Base-by-base conservation (phyloP, 768 basidiomycete genomes). In the Xerocomellus amylosporus region DNA sequence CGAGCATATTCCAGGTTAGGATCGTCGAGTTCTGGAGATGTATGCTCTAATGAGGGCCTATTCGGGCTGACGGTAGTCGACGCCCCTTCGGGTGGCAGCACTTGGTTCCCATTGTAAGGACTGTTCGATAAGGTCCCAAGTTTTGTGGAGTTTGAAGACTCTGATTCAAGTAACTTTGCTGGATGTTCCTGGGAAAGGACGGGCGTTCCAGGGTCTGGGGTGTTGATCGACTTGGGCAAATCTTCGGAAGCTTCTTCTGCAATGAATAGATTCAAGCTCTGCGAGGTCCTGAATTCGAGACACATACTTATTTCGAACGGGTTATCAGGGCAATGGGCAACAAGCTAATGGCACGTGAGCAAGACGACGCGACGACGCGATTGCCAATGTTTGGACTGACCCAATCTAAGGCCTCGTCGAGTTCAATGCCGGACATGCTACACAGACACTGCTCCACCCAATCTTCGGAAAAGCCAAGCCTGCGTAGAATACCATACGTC, bases 341-440 rank as follows among this genome's bases (percentile, higher is more conserved):
- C 82, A 34, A 93, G 76, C 92, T 93, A 22, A 39, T 30, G 17
- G 19, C 28, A 38, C 22, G n/a, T 67, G 41, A 61, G 58, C 9
- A 41, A 31, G 49, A 37, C 17, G 44, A 33, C 26, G 24, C 46
- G 20, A 42, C 49, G 46, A 33, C 24, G 24, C 44, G 20, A 42
- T 49, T 22, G 31, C 51, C 4, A 24, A 46, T 47, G 22, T 26
- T 19, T 33, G 19, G 24, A 69, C 83, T 52, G 59, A 96, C 93
- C 96, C 96, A 98, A 65, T 94, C 88, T 49, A 89, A 80, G 10
- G 90, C 93, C 48, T 93, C 88, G 15, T 98, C 95, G n/a, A 93
- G 73, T 24, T 90, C 90, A 31, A 87, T 72, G 13, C 86, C 81
- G 26, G 75, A 70, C 26, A 92, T 82, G 7, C 77, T 70, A 47